Percentiles rank a stretch among this genome's conserved stretches.
These are phyloP conservation scores for Nymphaea colorata DNA, from an alignment of 164 flowering plant species.

Conservation along the genomic window DNA sequence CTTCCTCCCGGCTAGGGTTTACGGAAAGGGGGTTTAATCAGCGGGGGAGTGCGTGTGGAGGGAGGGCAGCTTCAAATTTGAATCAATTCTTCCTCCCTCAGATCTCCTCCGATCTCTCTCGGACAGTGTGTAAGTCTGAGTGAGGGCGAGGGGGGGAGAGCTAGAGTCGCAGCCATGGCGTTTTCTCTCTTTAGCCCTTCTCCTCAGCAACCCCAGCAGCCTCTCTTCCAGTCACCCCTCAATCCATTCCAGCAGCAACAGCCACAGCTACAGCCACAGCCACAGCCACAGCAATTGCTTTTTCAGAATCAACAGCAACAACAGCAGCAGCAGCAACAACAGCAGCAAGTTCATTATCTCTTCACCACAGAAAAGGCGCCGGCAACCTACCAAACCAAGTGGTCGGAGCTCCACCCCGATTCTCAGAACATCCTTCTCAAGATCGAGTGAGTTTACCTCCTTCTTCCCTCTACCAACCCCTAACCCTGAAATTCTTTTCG, in stretches of 20 bases:
- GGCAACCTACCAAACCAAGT: slow-evolving; percentile 72
- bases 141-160: slow-evolving; percentile 4
- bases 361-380: slow-evolving; percentile 79
- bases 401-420: slow-evolving; percentile 97
- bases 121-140: not conserved
- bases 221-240: slow-evolving; percentile 14
- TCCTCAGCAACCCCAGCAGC: slow-evolving; percentile 23
- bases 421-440: slow-evolving; percentile 79
- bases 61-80: not conserved
- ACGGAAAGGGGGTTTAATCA: not conserved
- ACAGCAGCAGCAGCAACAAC: slow-evolving; percentile 50
- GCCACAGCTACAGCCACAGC: slow-evolving; percentile 57
- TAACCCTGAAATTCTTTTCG: not conserved
- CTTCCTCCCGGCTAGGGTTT: not conserved
- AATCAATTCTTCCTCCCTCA: not conserved
- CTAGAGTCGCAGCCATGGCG: slow-evolving; percentile 12
- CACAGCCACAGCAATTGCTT: slow-evolving; percentile 35
- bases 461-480: not conserved
- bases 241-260: slow-evolving; percentile 30
- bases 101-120: not conserved
- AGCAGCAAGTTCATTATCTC: slow-evolving; percentile 57
- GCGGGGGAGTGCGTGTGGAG: not conserved
- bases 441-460: slow-evolving; percentile 47
- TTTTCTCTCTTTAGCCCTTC: slow-evolving; percentile 11
- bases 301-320: slow-evolving; percentile 25